Evolutionary conservation across 2,329 filamentous ascomycete genomes (phyloP).

Genomic region (Fusarium zealandicum): DNA sequence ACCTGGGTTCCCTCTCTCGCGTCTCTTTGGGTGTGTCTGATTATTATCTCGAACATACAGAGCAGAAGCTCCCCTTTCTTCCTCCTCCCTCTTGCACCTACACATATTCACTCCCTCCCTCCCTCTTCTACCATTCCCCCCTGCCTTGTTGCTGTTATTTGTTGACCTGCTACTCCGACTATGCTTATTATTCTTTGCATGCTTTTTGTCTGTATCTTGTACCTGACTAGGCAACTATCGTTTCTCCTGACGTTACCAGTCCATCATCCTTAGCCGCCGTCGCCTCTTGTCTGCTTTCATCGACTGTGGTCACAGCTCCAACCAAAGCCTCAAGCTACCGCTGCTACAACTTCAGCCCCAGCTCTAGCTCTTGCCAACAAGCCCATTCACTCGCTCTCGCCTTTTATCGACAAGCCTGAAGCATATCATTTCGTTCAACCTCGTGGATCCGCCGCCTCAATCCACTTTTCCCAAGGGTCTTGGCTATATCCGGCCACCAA

Average conservation of each 20-base stretch:
- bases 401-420: background rate
- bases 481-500: conserved; percentile 23
- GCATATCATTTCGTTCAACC: conserved; percentile 9
- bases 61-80: conserved; percentile 23
- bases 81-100: conserved; percentile 5
- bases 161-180: conserved; percentile 15
- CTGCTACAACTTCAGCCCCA: background rate
- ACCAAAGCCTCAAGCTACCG: conserved; percentile 8
- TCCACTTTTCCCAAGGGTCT: conserved; percentile 14
- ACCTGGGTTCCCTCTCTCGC: background rate
- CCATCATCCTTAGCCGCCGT: conserved; percentile 20
- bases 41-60: background rate
- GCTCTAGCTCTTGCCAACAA: conserved; percentile 2
- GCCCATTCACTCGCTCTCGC: background rate
- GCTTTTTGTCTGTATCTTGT: conserved; percentile 26
- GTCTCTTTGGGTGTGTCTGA: too few species aligned
- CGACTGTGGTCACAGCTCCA: background rate
- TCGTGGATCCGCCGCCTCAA: conserved; percentile 1
- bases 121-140: background rate
- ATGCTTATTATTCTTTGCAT: conserved; percentile 34
- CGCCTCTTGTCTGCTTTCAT: background rate
- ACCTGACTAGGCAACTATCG: conserved; percentile 30
- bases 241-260: conserved; percentile 25
- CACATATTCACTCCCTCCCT: background rate
- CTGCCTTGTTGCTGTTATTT: background rate